phyloP scores from a whole-genome alignment of 768 basidiomycete genomes.

The Chalciporus sphaerocephalus region DNA sequence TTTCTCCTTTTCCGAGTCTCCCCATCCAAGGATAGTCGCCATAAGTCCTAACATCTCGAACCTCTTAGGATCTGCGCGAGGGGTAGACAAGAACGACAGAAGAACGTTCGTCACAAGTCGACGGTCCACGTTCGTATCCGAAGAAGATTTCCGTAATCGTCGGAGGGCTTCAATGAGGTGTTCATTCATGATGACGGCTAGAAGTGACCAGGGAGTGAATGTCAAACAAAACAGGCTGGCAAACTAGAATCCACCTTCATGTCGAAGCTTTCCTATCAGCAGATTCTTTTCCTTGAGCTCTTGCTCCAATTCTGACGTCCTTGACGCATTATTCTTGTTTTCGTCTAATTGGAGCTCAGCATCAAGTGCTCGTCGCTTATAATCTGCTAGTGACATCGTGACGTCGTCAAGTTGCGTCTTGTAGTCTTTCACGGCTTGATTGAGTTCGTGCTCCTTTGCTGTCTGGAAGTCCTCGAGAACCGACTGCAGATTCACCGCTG shows the following conservation, averaged over 20 bases:
- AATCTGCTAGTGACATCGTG: constrained; percentile 82
- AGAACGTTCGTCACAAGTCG: constrained; percentile 93
- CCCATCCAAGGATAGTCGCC: constrained; percentile 88
- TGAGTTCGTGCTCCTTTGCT: constrained; percentile 88
- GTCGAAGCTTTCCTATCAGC: constrained; percentile 91
- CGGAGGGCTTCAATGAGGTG: constrained; percentile 98
- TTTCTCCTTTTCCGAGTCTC: constrained; percentile 84
- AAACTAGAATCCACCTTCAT: constrained; percentile 64
- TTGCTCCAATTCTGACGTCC: constrained; percentile 72
- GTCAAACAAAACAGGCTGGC: constrained; percentile 2
- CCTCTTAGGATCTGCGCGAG: constrained; percentile 87
- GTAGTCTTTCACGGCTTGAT: constrained; percentile 77
- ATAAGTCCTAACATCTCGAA: constrained; percentile 95
- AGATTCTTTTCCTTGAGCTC: constrained; percentile 94
- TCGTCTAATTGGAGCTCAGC: constrained; percentile 87
- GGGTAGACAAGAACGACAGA: constrained; percentile 83
- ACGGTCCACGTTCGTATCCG: constrained; percentile 85
- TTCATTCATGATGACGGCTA: constrained; percentile 95
- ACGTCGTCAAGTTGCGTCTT: constrained; percentile 66
- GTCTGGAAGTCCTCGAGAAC: constrained; percentile 95
- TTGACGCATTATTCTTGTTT: constrained; percentile 57
- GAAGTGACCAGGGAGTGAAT: not conserved
- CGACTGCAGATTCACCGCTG: constrained; percentile 78
- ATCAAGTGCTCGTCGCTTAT: constrained; percentile 78
- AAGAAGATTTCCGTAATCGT: constrained; percentile 78